Evolutionary conservation across 345 rosid genomes (phyloP), one percentile per base, ranked within the genome.

Genomic region (Citrus unshiu): DNA sequence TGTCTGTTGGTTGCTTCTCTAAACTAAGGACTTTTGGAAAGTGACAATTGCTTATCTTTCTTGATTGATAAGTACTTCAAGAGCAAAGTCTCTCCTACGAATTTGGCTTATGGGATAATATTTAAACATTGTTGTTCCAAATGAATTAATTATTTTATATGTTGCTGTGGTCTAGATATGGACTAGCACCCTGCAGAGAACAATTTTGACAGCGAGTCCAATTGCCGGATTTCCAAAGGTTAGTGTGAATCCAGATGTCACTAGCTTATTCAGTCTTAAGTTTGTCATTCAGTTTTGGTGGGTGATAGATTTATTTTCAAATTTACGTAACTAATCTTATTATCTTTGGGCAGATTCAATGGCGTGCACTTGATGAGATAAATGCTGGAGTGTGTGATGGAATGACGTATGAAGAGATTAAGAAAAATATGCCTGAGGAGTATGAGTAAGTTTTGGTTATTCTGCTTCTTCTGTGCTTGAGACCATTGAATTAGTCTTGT

Each of bases 301-400:
- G 70, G 35, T 56, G 9, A 71, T 46, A 51, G 24, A 30, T 49
- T 46, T 12, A 29, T 49, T 29, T 70, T 37, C 40, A 58, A 71
- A 46, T 46, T 46, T 46, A 46, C 18, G 18, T 13, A 59, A 54
- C 29, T 49, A 37, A 69, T 49, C 9, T 16, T 73, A 32, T 63
- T 68, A 24, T 69, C 21, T 83, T 77, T 78, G 72, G 78, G 58
- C 77, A 97, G 99, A 95, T 97, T 81, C 99, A 97, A 89, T 97
- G 99, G 99, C 98, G 98, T 81, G 97, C 98, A 34, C 90, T 97
- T 59, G 99, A 97, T 76, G 99, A 97, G 90, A 94, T 97, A 84
- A 97, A 97, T 82, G 89, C 99, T 76, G 99, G 99, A 86, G 97
- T 92, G 18, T 97, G 99, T 75, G 99, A 97, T 89, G 99, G 98